Evolutionary conservation across 495 filamentous ascomycete species (phyloP).

Genomic region (Evansstolkia leycettana): DNA sequence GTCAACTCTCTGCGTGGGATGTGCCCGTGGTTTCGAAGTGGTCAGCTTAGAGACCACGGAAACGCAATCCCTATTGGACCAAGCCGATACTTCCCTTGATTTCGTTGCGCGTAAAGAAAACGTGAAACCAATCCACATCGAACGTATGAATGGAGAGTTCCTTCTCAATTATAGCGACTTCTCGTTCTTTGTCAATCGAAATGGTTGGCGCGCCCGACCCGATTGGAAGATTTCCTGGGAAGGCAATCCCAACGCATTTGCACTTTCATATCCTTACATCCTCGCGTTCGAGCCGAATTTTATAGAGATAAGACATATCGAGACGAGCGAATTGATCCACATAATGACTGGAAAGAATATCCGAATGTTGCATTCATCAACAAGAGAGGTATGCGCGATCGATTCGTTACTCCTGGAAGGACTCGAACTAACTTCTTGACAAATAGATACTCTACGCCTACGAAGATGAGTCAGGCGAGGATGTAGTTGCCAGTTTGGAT

Average conservation of each 20-base stretch:
- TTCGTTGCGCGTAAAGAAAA: conserved; percentile 89
- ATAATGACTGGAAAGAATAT: conserved; percentile 94
- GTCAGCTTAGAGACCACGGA: conserved; percentile 94
- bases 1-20: conserved; percentile 92
- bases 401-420: background rate
- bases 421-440: conserved; percentile 4
- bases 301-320: conserved; percentile 89
- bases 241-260: conserved; percentile 80
- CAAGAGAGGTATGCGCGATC: conserved; percentile 67
- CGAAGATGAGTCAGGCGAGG: conserved; percentile 85
- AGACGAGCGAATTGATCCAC: conserved; percentile 78
- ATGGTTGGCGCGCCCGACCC: conserved; percentile 89
- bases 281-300: conserved; percentile 98
- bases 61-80: conserved; percentile 91
- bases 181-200: conserved; percentile 96
- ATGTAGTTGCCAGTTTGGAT: conserved; percentile 89
- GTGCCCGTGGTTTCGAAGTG: conserved; percentile 90
- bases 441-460: conserved; percentile 85
- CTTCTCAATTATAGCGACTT: conserved; percentile 96
- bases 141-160: conserved; percentile 92
- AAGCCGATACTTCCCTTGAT: conserved; percentile 95
- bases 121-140: conserved; percentile 94
- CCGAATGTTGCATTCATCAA: conserved; percentile 91
- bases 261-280: conserved; percentile 89
- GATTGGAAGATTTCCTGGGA: conserved; percentile 99